Conservation (phyloP, 2,329 filamentous ascomycete genomes). For the Grosmannia huntii region DNA sequence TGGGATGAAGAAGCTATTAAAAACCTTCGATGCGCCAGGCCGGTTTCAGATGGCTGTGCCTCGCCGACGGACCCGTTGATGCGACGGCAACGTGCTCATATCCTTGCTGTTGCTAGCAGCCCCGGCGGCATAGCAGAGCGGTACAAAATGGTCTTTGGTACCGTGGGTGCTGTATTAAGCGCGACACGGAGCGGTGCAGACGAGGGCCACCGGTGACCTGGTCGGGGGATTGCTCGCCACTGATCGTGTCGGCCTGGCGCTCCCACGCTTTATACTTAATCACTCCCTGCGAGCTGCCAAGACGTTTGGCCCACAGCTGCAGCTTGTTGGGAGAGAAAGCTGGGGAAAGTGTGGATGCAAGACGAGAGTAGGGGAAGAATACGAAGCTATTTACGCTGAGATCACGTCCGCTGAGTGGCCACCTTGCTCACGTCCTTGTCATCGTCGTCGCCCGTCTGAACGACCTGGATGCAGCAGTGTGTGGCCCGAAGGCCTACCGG, state of each 20-base stretch:
- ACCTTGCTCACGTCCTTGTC: not conserved
- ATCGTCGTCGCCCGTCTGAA: slow-evolving; percentile 12
- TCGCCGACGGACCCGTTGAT: not conserved
- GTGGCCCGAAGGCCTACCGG: not conserved
- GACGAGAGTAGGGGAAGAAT: too few relatives aligned
- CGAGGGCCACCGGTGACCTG: slow-evolving; percentile 46
- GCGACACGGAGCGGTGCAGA: slow-evolving; percentile 40
- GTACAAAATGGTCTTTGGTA: slow-evolving; percentile 60
- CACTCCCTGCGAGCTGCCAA: not conserved
- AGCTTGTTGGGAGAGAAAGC: not conserved
- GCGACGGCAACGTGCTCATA: not conserved
- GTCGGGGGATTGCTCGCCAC: slow-evolving; percentile 46
- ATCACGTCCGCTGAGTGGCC: not conserved
- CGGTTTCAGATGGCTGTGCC: too few relatives aligned
- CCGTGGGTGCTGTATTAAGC: slow-evolving; percentile 60
- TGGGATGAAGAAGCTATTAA: too few relatives aligned
- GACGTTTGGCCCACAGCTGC: not conserved
- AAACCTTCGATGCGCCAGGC: too few relatives aligned
- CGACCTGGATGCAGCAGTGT: slow-evolving; percentile 8
- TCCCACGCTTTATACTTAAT: too few relatives aligned
- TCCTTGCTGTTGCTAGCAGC: slow-evolving; percentile 36
- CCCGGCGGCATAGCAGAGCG: slow-evolving; percentile 50
- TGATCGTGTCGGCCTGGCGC: slow-evolving; percentile 38
- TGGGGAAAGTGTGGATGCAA: not conserved
- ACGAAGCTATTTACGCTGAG: not conserved